Evolutionary conservation across 2,329 filamentous ascomycete species (phyloP).

Genomic region (Arthrinium puccinioides): DNA sequence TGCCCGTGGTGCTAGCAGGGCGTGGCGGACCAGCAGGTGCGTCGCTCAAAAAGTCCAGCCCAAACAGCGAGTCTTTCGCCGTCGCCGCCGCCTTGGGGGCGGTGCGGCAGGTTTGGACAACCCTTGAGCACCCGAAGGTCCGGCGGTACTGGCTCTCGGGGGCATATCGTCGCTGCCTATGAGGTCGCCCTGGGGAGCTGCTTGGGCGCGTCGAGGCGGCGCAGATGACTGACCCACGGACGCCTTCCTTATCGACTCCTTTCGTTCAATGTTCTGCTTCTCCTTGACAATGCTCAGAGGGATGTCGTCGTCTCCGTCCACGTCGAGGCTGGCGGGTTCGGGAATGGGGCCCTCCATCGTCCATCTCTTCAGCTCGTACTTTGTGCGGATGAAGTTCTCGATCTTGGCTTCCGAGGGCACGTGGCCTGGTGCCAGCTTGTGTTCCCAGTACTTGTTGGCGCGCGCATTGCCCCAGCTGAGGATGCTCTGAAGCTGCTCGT

Average conservation of each 20-base stretch:
- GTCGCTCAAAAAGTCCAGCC: slow-evolving; percentile 84
- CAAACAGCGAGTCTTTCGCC: slow-evolving; percentile 83
- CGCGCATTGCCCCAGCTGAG: slow-evolving; percentile 92
- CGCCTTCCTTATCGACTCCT: slow-evolving; percentile 54
- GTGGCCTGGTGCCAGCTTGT: slow-evolving; percentile 84
- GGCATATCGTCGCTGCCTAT: slow-evolving; percentile 69
- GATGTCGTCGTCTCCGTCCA: slow-evolving; percentile 78
- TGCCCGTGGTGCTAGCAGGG: slow-evolving; percentile 72
- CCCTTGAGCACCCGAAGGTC: slow-evolving; percentile 51
- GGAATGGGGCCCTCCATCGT: slow-evolving; percentile 97
- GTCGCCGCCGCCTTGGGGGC: slow-evolving; percentile 60
- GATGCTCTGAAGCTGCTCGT: slow-evolving; percentile 92
- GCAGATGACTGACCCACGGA: slow-evolving; percentile 37
- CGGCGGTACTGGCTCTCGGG: slow-evolving; percentile 68
- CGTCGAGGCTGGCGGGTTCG: slow-evolving; percentile 81
- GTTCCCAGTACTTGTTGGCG: slow-evolving; percentile 99
- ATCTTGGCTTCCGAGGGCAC: slow-evolving; percentile 96
- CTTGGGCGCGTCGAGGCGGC: slow-evolving; percentile 19
- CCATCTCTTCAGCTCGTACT: slow-evolving; percentile 98
- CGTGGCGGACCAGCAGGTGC: slow-evolving; percentile 63
- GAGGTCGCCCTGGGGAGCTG: slow-evolving; percentile 60
- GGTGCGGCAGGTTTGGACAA: slow-evolving; percentile 57
- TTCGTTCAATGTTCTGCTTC: slow-evolving; percentile 56
- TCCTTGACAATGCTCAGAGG: slow-evolving; percentile 56
- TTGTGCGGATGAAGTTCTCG: slow-evolving; percentile 98